These are phyloP conservation scores for Ophiocordyceps camponoti-floridani DNA, from an alignment of 2,329 filamentous ascomycete species.

Conservation along the genomic window DNA sequence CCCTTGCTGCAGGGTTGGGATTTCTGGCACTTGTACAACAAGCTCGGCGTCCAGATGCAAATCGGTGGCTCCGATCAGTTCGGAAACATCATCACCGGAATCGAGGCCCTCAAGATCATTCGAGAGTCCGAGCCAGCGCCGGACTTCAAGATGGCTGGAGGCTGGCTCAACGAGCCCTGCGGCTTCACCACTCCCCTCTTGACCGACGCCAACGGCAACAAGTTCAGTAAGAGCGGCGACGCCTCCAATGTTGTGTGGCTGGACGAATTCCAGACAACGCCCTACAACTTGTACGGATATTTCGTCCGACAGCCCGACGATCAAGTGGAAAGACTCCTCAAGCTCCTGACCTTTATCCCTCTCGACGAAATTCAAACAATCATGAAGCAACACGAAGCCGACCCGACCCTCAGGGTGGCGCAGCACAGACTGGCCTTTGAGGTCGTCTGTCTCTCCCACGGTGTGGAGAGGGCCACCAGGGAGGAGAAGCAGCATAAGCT, in stretches of 20 bases:
- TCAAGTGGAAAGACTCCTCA: conserved; percentile 66
- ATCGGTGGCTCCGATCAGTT: conserved; percentile 93
- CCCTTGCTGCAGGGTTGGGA: conserved; percentile 92
- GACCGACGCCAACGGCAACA: conserved; percentile 68
- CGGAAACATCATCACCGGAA: conserved; percentile 84
- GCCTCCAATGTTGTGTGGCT: conserved; percentile 71
- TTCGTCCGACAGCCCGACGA: conserved; percentile 69
- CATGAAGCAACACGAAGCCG: conserved; percentile 47
- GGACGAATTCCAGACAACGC: conserved; percentile 59
- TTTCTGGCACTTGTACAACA: conserved; percentile 71
- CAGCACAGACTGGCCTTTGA: conserved; percentile 75
- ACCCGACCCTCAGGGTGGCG: conserved; percentile 56
- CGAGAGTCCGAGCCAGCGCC: conserved; percentile 36
- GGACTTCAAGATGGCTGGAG: conserved; percentile 17
- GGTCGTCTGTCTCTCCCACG: conserved; percentile 66
- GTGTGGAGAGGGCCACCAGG: conserved; percentile 40
- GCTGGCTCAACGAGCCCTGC: conserved; percentile 40
- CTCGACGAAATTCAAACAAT: conserved; percentile 44
- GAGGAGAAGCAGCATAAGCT: conserved; percentile 38
- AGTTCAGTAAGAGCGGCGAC: conserved; percentile 88
- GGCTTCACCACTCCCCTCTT: conserved; percentile 85
- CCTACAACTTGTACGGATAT: conserved; percentile 82
- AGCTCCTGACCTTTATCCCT: conserved; percentile 80
- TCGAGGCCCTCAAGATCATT: conserved; percentile 67
- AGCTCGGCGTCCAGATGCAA: conserved; percentile 58